Evolutionary conservation across 2,329 filamentous ascomycete species (phyloP).

Genomic region (Botrytis elliptica): DNA sequence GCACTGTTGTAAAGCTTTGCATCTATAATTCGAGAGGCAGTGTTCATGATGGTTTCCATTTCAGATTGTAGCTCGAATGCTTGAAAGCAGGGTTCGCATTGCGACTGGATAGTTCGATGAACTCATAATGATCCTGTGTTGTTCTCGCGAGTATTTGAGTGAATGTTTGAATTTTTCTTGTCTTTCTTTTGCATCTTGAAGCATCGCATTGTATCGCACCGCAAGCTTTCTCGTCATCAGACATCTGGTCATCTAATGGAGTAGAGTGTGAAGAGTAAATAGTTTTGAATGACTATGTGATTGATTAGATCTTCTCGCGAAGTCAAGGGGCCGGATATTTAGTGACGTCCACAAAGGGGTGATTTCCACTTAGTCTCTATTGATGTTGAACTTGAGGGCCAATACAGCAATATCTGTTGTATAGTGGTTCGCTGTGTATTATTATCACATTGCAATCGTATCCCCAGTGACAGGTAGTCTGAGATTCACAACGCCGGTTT

Average conservation of each 20-base stretch:
- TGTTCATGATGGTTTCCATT: not conserved
- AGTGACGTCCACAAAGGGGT: fast-evolving
- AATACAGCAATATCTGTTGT: fast-evolving
- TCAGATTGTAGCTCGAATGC: not conserved
- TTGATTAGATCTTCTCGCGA: not conserved
- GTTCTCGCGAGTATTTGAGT: not conserved
- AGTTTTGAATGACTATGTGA: not conserved
- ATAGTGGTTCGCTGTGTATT: not conserved
- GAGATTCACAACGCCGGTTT: not conserved
- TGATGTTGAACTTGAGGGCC: not conserved
- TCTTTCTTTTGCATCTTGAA: not conserved
- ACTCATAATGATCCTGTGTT: not conserved
- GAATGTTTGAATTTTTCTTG: not conserved
- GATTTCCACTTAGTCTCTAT: not conserved
- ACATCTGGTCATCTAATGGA: not conserved
- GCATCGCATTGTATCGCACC: not conserved
- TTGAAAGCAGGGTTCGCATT: not conserved
- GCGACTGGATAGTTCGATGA: not conserved
- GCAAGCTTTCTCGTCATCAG: not conserved
- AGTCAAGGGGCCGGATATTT: not conserved
- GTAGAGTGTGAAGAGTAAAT: not conserved
- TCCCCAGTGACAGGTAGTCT: not conserved
- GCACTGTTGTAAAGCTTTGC: not conserved
- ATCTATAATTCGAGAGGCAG: not conserved
- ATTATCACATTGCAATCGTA: not conserved